Evolutionary conservation across 305 asterid species (phyloP).

Genomic region (Coffea humblotiana): DNA sequence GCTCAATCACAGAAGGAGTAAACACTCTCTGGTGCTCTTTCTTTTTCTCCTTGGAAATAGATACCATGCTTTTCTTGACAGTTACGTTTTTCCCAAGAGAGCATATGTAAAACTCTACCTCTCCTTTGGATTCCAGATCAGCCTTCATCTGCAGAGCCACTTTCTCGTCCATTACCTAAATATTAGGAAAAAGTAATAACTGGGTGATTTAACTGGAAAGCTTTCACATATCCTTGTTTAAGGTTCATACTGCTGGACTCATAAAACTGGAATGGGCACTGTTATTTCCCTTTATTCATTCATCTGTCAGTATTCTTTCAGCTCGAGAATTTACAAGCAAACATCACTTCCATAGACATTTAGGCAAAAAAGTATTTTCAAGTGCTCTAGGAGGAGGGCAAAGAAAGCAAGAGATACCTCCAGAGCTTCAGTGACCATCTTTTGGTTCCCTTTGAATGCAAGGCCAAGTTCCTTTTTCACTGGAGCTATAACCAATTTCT

Average conservation of each 20-base stretch:
- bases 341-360: background rate
- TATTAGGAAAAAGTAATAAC: conserved; percentile 5
- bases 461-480: conserved; percentile 82
- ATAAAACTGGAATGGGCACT: background rate
- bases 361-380: background rate
- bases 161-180: conserved; percentile 78
- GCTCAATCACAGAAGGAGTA: conserved; percentile 91
- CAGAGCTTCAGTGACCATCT: conserved; percentile 77
- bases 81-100: conserved; percentile 73
- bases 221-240: too few relatives aligned
- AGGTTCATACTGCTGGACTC: background rate
- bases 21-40: conserved; percentile 86
- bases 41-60: conserved; percentile 70
- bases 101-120: conserved; percentile 70
- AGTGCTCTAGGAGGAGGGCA: background rate
- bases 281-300: background rate
- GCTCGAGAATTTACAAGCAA: background rate
- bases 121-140: conserved; percentile 64
- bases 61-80: conserved; percentile 67
- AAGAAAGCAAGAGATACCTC: conserved; percentile 46
- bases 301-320: background rate
- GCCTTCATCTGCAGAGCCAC: conserved; percentile 87
- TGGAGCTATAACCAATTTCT: conserved; percentile 77
- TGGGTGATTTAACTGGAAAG: too few relatives aligned
- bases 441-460: conserved; percentile 77